A percentile compares a stretch with the other conserved stretches of the same genome.
Conservation (phyloP, 1,284 basidiomycete species). For the Leccinum angustisporum region DNA sequence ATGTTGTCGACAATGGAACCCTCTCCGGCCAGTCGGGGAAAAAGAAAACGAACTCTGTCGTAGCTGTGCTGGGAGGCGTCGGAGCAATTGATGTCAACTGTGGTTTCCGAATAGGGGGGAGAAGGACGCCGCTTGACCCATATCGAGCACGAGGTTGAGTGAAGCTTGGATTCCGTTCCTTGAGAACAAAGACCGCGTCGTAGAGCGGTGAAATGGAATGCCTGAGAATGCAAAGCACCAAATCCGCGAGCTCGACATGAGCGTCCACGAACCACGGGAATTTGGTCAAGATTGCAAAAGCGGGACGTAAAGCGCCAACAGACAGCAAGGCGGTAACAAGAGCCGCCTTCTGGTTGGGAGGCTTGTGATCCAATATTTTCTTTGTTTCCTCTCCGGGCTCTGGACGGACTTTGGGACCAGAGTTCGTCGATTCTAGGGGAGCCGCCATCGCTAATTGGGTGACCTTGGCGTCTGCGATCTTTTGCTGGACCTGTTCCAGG, state of each 20-base stretch:
- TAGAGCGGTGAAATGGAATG: constrained; percentile 72
- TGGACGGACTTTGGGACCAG: constrained; percentile 39
- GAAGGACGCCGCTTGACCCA: constrained; percentile 52
- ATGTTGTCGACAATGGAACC: constrained; percentile 62
- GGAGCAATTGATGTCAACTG: constrained; percentile 71
- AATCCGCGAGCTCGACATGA: constrained; percentile 81
- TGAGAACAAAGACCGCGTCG: constrained; percentile 48
- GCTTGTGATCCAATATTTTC: constrained; percentile 46
- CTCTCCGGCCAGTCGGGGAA: constrained; percentile 80
- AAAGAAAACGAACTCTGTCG: constrained; percentile 83
- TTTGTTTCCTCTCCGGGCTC: constrained; percentile 43
- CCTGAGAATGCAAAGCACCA: constrained; percentile 75
- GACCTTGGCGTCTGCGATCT: constrained; percentile 64
- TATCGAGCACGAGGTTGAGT: constrained; percentile 61
- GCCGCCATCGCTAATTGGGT: constrained; percentile 90
- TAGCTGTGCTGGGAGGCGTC: constrained; percentile 70
- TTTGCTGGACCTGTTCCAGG: constrained; percentile 60
- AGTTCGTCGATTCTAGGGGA: constrained; percentile 66
- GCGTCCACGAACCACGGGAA: constrained; percentile 87
- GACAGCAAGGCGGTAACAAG: constrained; percentile 82
- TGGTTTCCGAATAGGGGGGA: constrained; percentile 55
- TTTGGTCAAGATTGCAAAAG: constrained; percentile 76
- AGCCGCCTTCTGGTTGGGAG: constrained; percentile 80
- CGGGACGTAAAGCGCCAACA: constrained; percentile 79
- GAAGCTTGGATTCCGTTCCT: constrained; percentile 60